Evolutionary conservation across 164 flowering plant genomes (phyloP), one percentile per base, ranked within the genome.

Genomic region (Tinospora cordifolia): DNA sequence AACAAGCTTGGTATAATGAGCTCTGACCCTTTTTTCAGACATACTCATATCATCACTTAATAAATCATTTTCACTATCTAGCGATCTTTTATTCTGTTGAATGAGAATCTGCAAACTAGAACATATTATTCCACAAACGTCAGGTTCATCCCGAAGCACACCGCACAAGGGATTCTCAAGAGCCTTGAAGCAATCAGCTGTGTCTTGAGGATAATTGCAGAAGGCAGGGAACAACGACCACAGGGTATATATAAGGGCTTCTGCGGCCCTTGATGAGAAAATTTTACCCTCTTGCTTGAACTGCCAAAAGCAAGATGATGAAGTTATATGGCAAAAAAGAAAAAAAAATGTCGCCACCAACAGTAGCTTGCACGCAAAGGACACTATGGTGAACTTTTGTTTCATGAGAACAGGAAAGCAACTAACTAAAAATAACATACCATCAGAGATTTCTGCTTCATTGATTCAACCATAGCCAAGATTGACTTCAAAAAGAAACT

Each of bases 151-250:
- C 66, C 65, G 77, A 63, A 95, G 86, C 30, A 84, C 88, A 71
- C 51, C 44, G 65, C 85, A 79, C 67, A 92, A 67, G 34, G 66
- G 65, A 66, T 75, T 74, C 78, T 74, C 70, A 3, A 95, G 85
- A 72, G 76, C 85, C 76, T 83, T 82, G 73, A 95, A 92, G 77
- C 88, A 86, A 78, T 79, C 77, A 65, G 93, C 89, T 69, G 93
- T 91, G 71, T 95, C 99, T 60, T 78, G 21, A 64, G 99, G 91
- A 75, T 91, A 95, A 79, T 91, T 90, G 85, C 99, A 95, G 80
- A 92, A 95, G 38, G 98, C 86, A 72, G 98, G 96, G 71, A 95
- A 71, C 77, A 95, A 80, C 14, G 98, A 92, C 98, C 98, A 95
- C 62, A 95, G 66, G 11, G 92, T 84, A 75, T 91, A 87, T 25